phyloP scores from a whole-genome alignment of 75 land plant genomes.

The Ceratopteris richardii region DNA sequence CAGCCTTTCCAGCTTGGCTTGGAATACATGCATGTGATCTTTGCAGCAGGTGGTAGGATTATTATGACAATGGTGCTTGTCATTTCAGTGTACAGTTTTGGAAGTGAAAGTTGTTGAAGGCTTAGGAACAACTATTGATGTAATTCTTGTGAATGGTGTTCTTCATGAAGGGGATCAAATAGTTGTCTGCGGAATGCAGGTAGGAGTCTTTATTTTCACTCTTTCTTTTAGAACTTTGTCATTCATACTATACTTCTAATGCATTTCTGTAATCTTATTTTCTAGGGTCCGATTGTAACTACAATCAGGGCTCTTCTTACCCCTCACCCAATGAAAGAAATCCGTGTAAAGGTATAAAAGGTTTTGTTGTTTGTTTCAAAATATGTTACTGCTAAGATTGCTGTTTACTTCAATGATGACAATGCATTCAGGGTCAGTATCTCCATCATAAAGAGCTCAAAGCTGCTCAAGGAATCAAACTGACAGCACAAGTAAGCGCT shows the following conservation, averaged over 20 bases:
- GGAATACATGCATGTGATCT: too few species aligned
- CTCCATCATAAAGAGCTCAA: conserved; percentile 84
- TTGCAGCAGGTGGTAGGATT: too few species aligned
- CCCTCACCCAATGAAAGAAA: conserved; percentile 99
- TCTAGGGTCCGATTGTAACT: conserved; percentile 92
- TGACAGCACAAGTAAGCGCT: conserved; percentile 71
- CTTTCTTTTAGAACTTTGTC: too few species aligned
- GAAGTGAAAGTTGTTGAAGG: conserved; percentile 98
- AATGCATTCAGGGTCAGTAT: conserved; percentile 59
- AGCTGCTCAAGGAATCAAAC: conserved; percentile 95
- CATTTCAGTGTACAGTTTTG: conserved; percentile 84
- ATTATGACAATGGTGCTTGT: conserved; percentile 1
- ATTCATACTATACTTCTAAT: too few species aligned
- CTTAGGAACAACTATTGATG: conserved; percentile 96
- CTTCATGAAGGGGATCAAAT: conserved; percentile 98
- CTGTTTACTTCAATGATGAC: not conserved
- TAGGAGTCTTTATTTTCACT: conserved; percentile 1
- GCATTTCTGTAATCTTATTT: too few species aligned
- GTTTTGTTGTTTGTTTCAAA: not conserved
- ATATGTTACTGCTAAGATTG: too few species aligned
- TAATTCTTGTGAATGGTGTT: conserved; percentile 91
- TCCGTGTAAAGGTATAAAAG: conserved; percentile 76
- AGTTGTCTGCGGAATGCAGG: conserved; percentile 99
- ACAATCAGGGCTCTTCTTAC: conserved; percentile 81
- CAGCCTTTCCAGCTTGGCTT: conserved; percentile 3